Evolutionary conservation across 225 moss, liverwort and hornwort species (phyloP).

Genomic region (Bryoerythrophyllum caledonicum): DNA sequence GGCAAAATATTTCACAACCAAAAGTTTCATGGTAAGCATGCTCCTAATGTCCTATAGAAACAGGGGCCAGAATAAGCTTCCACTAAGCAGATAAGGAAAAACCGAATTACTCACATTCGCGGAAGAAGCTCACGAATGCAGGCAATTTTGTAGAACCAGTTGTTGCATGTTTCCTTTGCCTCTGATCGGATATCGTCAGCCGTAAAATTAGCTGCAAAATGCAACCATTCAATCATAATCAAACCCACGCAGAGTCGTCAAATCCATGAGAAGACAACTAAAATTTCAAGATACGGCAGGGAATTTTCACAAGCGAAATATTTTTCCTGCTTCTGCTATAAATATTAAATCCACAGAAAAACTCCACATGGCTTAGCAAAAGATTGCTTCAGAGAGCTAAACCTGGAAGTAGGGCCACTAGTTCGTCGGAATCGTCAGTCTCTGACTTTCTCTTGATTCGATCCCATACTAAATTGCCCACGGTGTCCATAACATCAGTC

Average conservation of each 20-base stretch:
- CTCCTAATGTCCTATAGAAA: constrained; percentile 5
- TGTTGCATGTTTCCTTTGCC: constrained; percentile 94
- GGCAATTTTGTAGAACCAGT: constrained; percentile 98
- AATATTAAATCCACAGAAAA: constrained; percentile 1
- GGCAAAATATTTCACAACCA: constrained; percentile 12
- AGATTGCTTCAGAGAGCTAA: constrained; percentile 13
- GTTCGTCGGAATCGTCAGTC: constrained; percentile 67
- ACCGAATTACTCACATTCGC: constrained; percentile 70
- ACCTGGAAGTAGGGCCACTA: constrained; percentile 79
- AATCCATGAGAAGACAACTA: constrained; percentile 12
- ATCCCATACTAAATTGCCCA: constrained; percentile 97
- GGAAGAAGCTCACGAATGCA: constrained; percentile 96
- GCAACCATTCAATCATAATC: constrained; percentile 11
- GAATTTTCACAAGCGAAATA: not conserved
- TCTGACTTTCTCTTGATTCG: constrained; percentile 98
- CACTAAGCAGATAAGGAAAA: constrained; percentile 21
- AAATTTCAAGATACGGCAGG: constrained; percentile 8
- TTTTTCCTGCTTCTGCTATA: not conserved
- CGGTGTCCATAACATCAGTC: constrained; percentile 99
- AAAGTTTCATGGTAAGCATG: constrained; percentile 17
- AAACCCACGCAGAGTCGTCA: constrained; percentile 6
- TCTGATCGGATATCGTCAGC: constrained; percentile 88
- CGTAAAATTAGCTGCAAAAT: constrained; percentile 78
- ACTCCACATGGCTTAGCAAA: not conserved
- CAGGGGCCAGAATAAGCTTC: constrained; percentile 7